phyloP scores from a whole-genome alignment of 179 eudicot genomes.

The Camellia oleifera region DNA sequence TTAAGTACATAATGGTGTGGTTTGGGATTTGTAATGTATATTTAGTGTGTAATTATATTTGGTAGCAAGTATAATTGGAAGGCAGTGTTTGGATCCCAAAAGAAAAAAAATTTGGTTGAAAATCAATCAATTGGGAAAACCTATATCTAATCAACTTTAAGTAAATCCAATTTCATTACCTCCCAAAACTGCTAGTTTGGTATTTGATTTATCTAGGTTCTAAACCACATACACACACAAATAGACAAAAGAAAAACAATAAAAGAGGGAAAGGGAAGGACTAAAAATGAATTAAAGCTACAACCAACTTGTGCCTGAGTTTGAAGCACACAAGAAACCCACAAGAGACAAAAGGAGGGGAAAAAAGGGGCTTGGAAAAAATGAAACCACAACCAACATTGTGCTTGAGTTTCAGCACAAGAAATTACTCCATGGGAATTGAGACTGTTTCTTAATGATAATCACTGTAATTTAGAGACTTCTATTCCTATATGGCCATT shows the following conservation, averaged over 20 bases:
- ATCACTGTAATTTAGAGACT: background rate
- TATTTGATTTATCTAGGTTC: background rate
- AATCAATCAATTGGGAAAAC: no score
- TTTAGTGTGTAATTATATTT: no score
- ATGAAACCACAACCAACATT: background rate
- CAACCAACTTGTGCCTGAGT: background rate
- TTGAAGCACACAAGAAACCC: no score
- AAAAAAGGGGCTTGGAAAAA: background rate
- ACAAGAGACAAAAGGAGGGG: background rate
- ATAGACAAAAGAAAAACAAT: background rate
- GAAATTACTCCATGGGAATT: background rate
- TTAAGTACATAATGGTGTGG: background rate
- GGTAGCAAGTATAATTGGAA: no score
- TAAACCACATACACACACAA: background rate
- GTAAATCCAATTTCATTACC: no score
- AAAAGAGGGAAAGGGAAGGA: background rate
- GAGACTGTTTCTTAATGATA: background rate
- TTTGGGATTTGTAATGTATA: no score
- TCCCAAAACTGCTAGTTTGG: background rate
- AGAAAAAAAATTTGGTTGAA: no score
- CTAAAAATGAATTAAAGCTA: background rate
- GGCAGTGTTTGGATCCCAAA: no score
- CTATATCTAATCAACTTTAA: no score
- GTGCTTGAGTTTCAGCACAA: background rate
- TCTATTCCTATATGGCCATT: background rate